Percentiles rank a stretch among this genome's conserved stretches.
Evolutionary conservation across 257 asterid genomes (phyloP).

Genomic region (Cruciata laevipes): DNA sequence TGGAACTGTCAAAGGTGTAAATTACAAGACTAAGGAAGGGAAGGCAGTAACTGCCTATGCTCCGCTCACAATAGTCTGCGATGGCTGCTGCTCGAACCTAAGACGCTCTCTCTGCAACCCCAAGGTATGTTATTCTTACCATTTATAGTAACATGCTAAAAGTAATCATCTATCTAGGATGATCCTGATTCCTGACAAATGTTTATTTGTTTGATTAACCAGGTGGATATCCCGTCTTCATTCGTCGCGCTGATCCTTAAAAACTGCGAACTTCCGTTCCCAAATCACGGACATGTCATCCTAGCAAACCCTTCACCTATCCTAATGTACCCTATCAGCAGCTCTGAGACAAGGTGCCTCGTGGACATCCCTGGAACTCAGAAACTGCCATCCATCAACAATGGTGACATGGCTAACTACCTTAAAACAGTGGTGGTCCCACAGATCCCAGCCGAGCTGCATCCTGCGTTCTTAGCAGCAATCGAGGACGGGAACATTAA

Average conservation of each 20-base stretch:
- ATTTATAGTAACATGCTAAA: no score
- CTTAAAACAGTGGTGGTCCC: constrained; percentile 21
- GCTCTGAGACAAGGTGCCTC: constrained; percentile 20
- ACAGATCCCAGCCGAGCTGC: constrained; percentile 21
- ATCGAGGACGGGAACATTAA: constrained; percentile 22
- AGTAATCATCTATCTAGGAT: no score
- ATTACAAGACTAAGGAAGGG: constrained; percentile 21
- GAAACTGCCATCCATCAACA: constrained; percentile 17
- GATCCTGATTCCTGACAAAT: not conserved
- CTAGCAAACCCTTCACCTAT: constrained; percentile 24
- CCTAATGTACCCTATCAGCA: constrained; percentile 21
- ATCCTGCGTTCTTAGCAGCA: constrained; percentile 6
- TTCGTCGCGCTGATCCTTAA: constrained; percentile 22
- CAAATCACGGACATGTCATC: constrained; percentile 25
- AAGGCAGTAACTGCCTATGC: constrained; percentile 13
- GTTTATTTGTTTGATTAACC: not conserved
- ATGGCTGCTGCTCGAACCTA: constrained; percentile 24
- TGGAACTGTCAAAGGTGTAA: constrained; percentile 26
- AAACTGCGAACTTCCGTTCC: constrained; percentile 22
- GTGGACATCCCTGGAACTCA: constrained; percentile 21
- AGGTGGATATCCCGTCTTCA: constrained; percentile 26
- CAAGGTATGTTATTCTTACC: not conserved
- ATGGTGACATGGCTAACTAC: constrained; percentile 22
- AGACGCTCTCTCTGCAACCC: constrained; percentile 21
- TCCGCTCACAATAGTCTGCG: constrained; percentile 25